These are phyloP conservation scores for Hyphopichia burtonii DNA, from an alignment of 1,139 yeast species.

Conservation along the genomic window DNA sequence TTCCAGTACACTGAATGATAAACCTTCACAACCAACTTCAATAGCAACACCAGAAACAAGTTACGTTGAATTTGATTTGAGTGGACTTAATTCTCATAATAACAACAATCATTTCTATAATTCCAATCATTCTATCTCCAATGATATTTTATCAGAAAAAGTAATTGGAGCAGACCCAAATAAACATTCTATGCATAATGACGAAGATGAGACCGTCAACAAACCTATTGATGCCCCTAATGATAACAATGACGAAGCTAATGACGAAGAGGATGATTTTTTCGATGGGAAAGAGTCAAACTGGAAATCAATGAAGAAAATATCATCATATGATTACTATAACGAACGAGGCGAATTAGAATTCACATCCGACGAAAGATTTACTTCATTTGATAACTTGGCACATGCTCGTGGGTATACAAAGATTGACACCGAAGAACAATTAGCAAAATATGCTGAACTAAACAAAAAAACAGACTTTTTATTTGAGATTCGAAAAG, in stretches of 20 bases:
- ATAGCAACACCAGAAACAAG: slow-evolving; percentile 12
- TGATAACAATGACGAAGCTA: background rate
- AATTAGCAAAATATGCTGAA: slow-evolving; percentile 72
- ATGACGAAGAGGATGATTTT: slow-evolving; percentile 27
- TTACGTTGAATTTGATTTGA: slow-evolving; percentile 37
- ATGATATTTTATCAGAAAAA: slow-evolving; percentile 6
- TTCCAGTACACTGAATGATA: background rate
- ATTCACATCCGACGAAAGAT: slow-evolving; percentile 22
- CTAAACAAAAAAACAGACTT: slow-evolving; percentile 84
- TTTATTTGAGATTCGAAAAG: slow-evolving; percentile 47
- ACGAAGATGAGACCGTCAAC: background rate
- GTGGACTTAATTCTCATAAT: slow-evolving; percentile 9
- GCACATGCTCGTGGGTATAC: slow-evolving; percentile 65
- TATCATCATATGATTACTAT: slow-evolving; percentile 50
- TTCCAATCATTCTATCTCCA: slow-evolving; percentile 1
- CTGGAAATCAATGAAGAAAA: slow-evolving; percentile 57
- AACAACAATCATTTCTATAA: slow-evolving; percentile 6
- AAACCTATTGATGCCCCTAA: background rate
- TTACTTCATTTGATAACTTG: slow-evolving; percentile 21
- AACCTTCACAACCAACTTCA: slow-evolving; percentile 1
- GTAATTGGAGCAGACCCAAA: slow-evolving; percentile 3
- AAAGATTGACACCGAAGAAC: slow-evolving; percentile 83
- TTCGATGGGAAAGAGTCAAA: slow-evolving; percentile 30
- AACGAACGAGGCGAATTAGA: slow-evolving; percentile 52
- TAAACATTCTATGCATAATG: background rate